These are phyloP conservation scores for Candida argentea DNA, from an alignment of 805 yeast genomes.

Conservation along the genomic window DNA sequence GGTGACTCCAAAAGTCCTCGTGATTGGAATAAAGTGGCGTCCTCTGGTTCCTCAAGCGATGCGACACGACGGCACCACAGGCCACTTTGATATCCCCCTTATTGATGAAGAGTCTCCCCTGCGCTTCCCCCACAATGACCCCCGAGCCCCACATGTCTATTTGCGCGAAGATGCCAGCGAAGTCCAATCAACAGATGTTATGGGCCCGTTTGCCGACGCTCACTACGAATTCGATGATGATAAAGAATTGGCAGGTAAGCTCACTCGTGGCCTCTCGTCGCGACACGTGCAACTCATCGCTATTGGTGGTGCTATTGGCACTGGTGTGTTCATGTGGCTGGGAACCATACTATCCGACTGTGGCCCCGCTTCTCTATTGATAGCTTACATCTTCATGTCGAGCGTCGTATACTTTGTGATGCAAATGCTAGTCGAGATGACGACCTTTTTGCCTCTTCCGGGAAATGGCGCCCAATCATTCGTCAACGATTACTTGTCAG, in stretches of 20 bases:
- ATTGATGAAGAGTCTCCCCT: no score
- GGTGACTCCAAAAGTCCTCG: no score
- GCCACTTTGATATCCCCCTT: no score
- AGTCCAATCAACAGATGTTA: constrained; percentile 19
- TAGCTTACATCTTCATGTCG: constrained; percentile 12
- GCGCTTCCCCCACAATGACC: no score
- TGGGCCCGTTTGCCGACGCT: constrained; percentile 10
- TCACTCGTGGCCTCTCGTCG: constrained; percentile 8
- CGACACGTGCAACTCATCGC: constrained; percentile 10
- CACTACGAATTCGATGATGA: constrained; percentile 8
- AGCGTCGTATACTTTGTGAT: constrained; percentile 17
- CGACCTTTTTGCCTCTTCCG: constrained; percentile 24
- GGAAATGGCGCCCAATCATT: constrained; percentile 24
- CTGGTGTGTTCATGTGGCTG: constrained; percentile 17
- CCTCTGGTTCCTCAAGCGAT: no score
- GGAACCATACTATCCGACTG: constrained; percentile 13
- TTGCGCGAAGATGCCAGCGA: no score
- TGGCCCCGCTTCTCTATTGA: constrained; percentile 11
- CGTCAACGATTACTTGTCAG: constrained; percentile 18
- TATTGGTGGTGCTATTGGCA: constrained; percentile 13
- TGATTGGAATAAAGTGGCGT: no score
- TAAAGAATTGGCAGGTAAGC: constrained; percentile 10
- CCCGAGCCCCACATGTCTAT: no score
- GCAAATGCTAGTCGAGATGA: constrained; percentile 25
- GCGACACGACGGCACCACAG: no score